Conservation (phyloP, 1,139 yeast genomes). For the Spencermartinsiella ligniputridi region DNA sequence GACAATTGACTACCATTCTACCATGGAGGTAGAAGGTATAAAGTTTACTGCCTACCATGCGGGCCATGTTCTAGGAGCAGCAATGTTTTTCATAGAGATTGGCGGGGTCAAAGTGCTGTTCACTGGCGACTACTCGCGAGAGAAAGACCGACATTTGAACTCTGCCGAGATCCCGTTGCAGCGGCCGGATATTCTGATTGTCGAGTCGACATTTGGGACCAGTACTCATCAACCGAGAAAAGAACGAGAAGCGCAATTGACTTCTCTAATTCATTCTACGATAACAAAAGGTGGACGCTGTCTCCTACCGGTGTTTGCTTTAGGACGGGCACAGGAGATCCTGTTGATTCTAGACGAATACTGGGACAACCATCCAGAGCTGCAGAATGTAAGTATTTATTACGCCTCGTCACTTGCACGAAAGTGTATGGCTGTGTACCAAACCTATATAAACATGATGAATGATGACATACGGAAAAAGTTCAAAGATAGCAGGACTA, state of each 20-base stretch:
- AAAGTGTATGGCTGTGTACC: conserved; percentile 96
- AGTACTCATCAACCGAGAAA: conserved; percentile 91
- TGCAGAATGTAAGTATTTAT: conserved; percentile 76
- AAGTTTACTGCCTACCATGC: conserved; percentile 98
- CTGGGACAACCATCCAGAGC: conserved; percentile 81
- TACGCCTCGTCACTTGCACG: conserved; percentile 92
- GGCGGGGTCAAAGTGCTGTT: conserved; percentile 86
- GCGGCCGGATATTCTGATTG: conserved; percentile 83
- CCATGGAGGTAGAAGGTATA: conserved; percentile 89
- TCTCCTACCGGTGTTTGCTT: conserved; percentile 88
- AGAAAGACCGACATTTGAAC: conserved; percentile 90
- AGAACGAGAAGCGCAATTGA: conserved; percentile 77
- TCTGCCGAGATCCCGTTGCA: conserved; percentile 92
- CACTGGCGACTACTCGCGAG: conserved; percentile 96
- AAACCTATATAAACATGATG: conserved; percentile 96
- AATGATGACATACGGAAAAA: conserved; percentile 80
- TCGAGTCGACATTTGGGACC: conserved; percentile 96
- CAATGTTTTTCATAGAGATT: conserved; percentile 92
- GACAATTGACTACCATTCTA: conserved; percentile 92
- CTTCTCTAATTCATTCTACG: conserved; percentile 79
- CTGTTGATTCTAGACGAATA: conserved; percentile 87
- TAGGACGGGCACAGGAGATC: conserved; percentile 95
- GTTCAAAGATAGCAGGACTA: conserved; percentile 69
- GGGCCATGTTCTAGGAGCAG: conserved; percentile 98
- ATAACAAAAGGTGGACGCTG: conserved; percentile 88